phyloP scores from a whole-genome alignment of 2,329 filamentous ascomycete species.

The Tolypocladium capitatum region DNA sequence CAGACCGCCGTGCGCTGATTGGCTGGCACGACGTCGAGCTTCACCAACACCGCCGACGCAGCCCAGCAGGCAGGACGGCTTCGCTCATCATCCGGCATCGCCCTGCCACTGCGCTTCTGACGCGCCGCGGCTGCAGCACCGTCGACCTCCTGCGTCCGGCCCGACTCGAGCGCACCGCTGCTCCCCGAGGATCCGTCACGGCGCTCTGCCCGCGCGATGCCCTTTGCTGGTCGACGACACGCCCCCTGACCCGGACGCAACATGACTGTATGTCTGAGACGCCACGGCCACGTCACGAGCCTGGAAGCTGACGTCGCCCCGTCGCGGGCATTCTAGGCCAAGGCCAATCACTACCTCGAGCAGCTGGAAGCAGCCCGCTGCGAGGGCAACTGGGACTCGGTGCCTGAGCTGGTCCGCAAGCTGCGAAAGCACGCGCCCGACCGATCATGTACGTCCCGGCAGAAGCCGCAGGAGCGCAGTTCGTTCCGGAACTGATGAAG shows the following conservation, averaged over 20 bases:
- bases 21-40: constrained; percentile 3
- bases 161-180: background rate
- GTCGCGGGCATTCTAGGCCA: constrained; percentile 33
- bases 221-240: constrained; percentile 3
- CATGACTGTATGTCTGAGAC: constrained; percentile 22
- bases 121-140: background rate
- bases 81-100: background rate
- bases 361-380: constrained; percentile 78
- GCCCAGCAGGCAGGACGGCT: too few relatives aligned
- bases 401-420: constrained; percentile 85
- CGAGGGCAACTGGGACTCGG: constrained; percentile 71
- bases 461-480: background rate
- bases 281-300: background rate
- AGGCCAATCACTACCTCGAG: constrained; percentile 70
- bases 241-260: constrained; percentile 17
- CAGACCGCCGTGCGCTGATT: too few relatives aligned
- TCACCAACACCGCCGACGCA: background rate
- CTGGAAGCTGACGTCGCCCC: constrained; percentile 8
- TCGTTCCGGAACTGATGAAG: background rate
- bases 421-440: constrained; percentile 85
- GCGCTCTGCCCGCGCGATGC: constrained; percentile 7
- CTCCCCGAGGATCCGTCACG: background rate
- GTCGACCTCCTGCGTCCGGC: background rate
- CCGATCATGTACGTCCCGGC: constrained; percentile 54
- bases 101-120: background rate